Conservation (phyloP, 768 basidiomycete genomes). For the Kwoniella dejecticola region DNA sequence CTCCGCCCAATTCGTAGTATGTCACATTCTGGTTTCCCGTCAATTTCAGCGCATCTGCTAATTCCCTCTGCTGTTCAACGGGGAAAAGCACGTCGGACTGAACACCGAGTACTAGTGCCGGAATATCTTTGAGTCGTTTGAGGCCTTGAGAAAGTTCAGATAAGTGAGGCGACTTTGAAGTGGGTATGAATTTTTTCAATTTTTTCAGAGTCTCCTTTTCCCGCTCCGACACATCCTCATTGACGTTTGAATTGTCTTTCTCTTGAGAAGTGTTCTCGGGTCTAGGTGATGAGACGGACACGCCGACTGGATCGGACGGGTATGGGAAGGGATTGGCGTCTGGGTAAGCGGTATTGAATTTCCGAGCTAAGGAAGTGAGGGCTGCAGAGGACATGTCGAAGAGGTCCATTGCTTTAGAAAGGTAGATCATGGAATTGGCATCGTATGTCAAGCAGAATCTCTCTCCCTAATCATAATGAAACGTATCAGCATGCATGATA, state of each 20-base stretch:
- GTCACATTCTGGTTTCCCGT: constrained; percentile 85
- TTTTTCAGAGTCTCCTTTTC: constrained; percentile 33
- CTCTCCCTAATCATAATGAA: constrained; percentile 66
- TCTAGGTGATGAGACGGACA: constrained; percentile 39
- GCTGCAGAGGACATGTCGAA: constrained; percentile 89
- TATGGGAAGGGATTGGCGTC: constrained; percentile 47
- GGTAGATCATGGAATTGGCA: constrained; percentile 97
- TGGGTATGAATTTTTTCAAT: constrained; percentile 55
- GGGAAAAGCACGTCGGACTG: constrained; percentile 97
- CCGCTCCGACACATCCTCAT: no score
- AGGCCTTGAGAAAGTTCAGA: constrained; percentile 77
- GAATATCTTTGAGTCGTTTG: constrained; percentile 70
- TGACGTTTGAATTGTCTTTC: not conserved
- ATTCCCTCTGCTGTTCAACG: constrained; percentile 93
- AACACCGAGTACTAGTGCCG: constrained; percentile 84
- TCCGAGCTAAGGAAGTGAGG: constrained; percentile 65
- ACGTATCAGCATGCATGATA: not conserved
- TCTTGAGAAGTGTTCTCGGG: constrained; percentile 11
- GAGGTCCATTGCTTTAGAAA: constrained; percentile 98
- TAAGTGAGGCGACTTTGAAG: constrained; percentile 66
- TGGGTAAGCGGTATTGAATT: constrained; percentile 45
- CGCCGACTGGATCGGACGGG: constrained; percentile 41
- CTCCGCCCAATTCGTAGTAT: constrained; percentile 96
- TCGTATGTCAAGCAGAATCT: constrained; percentile 98
- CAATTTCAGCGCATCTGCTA: constrained; percentile 86